Evolutionary conservation across 1,284 basidiomycete species (phyloP).

Genomic region (Pisolithus thermaeus): DNA sequence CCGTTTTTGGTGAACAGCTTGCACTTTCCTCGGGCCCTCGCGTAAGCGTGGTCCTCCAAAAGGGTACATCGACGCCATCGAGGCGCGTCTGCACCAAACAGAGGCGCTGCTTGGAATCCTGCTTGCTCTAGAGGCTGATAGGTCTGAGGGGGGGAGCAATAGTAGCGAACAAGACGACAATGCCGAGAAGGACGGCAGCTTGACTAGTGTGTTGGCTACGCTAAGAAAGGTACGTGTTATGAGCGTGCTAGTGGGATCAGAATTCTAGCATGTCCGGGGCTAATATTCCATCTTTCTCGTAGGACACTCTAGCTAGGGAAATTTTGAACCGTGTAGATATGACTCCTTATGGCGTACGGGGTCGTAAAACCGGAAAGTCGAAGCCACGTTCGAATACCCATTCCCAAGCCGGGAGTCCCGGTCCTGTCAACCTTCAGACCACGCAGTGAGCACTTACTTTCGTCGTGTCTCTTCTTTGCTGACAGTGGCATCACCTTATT

Average conservation of each 20-base stretch:
- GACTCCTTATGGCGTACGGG: conserved; percentile 68
- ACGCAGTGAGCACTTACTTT: conserved; percentile 46
- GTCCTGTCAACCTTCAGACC: conserved; percentile 38
- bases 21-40: conserved; percentile 78
- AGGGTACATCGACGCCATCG: conserved; percentile 88
- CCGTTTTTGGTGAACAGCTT: conserved; percentile 27
- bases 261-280: too few relatives aligned
- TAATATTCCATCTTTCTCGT: conserved; percentile 11
- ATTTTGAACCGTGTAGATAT: conserved; percentile 72
- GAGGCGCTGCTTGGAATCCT: conserved; percentile 80
- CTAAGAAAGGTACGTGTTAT: conserved; percentile 22
- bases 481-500: conserved; percentile 1
- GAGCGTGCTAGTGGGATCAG: not conserved
- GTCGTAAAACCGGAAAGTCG: conserved; percentile 37
- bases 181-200: conserved; percentile 10
- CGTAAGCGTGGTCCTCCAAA: conserved; percentile 81
- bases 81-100: conserved; percentile 80
- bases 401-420: conserved; percentile 20
- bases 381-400: conserved; percentile 24
- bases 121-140: conserved; percentile 58
- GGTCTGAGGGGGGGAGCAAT: not conserved
- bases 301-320: conserved; percentile 69
- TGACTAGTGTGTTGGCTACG: conserved; percentile 16
- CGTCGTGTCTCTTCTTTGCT: not conserved
- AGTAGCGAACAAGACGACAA: not conserved